phyloP scores from a whole-genome alignment of 306 rosid genomes.

The Herpetospermum pedunculosum region DNA sequence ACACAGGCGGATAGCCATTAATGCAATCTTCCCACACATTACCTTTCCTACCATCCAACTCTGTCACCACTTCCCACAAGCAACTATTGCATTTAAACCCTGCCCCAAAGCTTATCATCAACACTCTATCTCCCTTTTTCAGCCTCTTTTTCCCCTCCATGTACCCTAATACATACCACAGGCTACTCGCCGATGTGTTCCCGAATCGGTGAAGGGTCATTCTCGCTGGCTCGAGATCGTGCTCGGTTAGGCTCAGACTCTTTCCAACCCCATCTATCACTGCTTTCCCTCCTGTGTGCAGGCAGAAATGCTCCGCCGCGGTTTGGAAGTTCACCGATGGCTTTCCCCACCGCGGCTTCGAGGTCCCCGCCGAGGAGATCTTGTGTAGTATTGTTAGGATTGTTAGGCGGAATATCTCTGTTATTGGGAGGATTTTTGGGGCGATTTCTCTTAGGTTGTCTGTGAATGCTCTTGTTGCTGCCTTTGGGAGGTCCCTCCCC shows the following conservation, averaged over 20 bases:
- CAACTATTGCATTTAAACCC: conserved; percentile 96
- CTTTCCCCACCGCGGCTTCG: conserved; percentile 17
- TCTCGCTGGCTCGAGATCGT: conserved; percentile 81
- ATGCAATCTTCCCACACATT: conserved; percentile 73
- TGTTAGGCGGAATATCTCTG: conserved; percentile 47
- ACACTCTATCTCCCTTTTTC: conserved; percentile 41
- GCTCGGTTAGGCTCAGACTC: conserved; percentile 40
- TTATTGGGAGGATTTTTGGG: conserved; percentile 59
- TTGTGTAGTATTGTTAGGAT: conserved; percentile 11
- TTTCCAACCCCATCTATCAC: conserved; percentile 76
- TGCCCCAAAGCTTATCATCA: conserved; percentile 95
- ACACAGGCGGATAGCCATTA: conserved; percentile 41
- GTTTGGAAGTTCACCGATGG: conserved; percentile 42
- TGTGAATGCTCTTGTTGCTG: conserved; percentile 65
- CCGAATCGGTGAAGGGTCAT: conserved; percentile 92
- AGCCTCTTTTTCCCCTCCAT: conserved; percentile 89
- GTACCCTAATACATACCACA: conserved; percentile 83
- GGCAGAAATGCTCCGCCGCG: conserved; percentile 72
- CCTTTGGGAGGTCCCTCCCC: conserved; percentile 49
- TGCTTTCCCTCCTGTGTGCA: conserved; percentile 87
- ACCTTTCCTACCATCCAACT: conserved; percentile 20
- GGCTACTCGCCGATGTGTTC: conserved; percentile 73
- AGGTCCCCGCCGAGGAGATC: background rate
- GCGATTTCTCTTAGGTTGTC: conserved; percentile 54
- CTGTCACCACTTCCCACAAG: conserved; percentile 68